Conservation (phyloP, 495 filamentous ascomycete species). For the Penicillium lagena region DNA sequence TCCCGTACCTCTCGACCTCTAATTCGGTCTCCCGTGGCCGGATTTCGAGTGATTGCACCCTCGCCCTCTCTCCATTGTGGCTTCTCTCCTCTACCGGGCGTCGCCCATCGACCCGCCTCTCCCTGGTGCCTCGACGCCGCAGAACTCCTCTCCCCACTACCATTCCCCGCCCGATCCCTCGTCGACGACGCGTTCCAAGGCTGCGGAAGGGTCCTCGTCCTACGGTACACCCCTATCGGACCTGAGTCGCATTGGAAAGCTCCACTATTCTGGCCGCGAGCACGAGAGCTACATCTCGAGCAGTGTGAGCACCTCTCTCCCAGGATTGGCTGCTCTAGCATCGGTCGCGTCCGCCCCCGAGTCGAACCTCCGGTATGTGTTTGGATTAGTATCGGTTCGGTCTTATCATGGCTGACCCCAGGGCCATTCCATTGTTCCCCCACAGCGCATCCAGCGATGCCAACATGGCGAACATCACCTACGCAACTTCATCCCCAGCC, state of each 20-base stretch:
- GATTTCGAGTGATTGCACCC: slow-evolving; percentile 27
- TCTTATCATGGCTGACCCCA: slow-evolving; percentile 18
- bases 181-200: not conserved
- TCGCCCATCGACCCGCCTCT: slow-evolving; percentile 53
- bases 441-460: slow-evolving; percentile 46
- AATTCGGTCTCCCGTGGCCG: slow-evolving; percentile 32
- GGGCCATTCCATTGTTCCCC: not conserved
- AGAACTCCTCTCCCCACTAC: slow-evolving; percentile 24
- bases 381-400: too few relatives aligned
- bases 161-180: slow-evolving; percentile 21
- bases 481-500: slow-evolving; percentile 60
- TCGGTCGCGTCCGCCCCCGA: slow-evolving; percentile 54
- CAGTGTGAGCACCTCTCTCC: slow-evolving; percentile 23
- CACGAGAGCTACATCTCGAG: slow-evolving; percentile 12
- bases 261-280: slow-evolving; percentile 9
- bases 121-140: slow-evolving; percentile 35
- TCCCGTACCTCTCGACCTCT: slow-evolving; percentile 11
- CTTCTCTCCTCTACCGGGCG: slow-evolving; percentile 46
- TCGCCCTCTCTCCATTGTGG: slow-evolving; percentile 40
- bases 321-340: slow-evolving; percentile 50
- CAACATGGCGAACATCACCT: slow-evolving; percentile 52
- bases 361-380: slow-evolving; percentile 60
- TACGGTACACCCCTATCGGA: slow-evolving; percentile 6
- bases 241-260: slow-evolving; percentile 15
- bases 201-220: too few relatives aligned